Percentiles rank a stretch among this genome's conserved stretches.
Evolutionary conservation across 1,284 basidiomycete genomes (phyloP).

Genomic region (Neolentinus lepideus): DNA sequence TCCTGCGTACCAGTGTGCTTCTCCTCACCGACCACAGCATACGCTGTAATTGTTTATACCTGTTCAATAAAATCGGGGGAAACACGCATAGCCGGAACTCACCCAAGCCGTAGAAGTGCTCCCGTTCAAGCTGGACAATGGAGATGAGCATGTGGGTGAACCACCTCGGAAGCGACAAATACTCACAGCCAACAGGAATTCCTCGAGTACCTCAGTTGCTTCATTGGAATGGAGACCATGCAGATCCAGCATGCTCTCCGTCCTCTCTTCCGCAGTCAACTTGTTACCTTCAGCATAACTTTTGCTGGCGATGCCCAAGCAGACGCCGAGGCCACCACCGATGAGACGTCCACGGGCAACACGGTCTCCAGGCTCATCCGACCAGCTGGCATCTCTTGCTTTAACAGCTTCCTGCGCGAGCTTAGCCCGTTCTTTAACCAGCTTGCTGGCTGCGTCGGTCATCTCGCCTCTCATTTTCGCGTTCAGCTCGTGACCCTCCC

Average conservation of each 20-base stretch:
- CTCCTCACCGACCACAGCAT: constrained; percentile 89
- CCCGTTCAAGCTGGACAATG: constrained; percentile 65
- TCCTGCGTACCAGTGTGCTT: constrained; percentile 92
- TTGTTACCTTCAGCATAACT: constrained; percentile 42
- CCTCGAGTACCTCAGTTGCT: constrained; percentile 85
- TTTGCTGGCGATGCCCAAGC: constrained; percentile 73
- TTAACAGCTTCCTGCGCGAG: constrained; percentile 73
- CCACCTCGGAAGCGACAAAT: constrained; percentile 1
- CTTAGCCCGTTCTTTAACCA: constrained; percentile 76
- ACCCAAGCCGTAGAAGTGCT: constrained; percentile 82
- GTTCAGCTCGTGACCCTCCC: constrained; percentile 91
- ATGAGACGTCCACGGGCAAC: constrained; percentile 67
- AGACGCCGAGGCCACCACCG: constrained; percentile 79
- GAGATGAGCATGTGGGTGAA: constrained; percentile 5
- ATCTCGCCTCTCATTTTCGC: constrained; percentile 84
- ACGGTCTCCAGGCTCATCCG: constrained; percentile 80
- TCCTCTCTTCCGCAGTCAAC: constrained; percentile 73
- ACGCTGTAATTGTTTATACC: constrained; percentile 46
- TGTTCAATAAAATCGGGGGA: constrained; percentile 8
- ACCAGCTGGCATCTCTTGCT: constrained; percentile 64
- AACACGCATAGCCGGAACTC: constrained; percentile 18
- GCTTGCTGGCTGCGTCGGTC: constrained; percentile 67
- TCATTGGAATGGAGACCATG: constrained; percentile 90
- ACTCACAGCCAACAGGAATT: constrained; percentile 82
- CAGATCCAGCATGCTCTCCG: constrained; percentile 75